Evolutionary conservation across 306 rosid species (phyloP).

Genomic region (Trifolium dubium): DNA sequence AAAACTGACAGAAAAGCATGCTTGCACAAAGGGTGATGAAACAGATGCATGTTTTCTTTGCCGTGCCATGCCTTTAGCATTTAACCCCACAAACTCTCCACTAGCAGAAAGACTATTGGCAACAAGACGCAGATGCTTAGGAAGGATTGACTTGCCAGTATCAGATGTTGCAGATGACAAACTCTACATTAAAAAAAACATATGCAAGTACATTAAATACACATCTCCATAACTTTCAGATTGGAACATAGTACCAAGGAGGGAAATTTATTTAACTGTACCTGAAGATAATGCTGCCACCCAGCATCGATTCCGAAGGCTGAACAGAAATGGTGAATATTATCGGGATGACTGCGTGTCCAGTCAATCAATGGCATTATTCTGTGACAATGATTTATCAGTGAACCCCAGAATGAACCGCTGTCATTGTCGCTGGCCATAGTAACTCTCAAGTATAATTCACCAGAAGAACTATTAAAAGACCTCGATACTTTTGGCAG

Average conservation of each 20-base stretch:
- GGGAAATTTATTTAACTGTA: conserved; percentile 30
- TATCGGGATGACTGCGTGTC: conserved; percentile 95
- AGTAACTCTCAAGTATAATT: conserved; percentile 78
- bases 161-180: conserved; percentile 74
- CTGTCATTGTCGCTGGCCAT: conserved; percentile 53
- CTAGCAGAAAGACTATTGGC: conserved; percentile 76
- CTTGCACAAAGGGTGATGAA: conserved; percentile 87
- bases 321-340: conserved; percentile 62
- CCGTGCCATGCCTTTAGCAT: conserved; percentile 71
- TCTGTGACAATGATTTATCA: conserved; percentile 62
- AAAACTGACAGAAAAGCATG: conserved; percentile 90
- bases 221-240: conserved; percentile 25
- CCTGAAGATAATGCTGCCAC: conserved; percentile 73
- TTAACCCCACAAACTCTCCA: conserved; percentile 89
- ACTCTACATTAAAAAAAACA: conserved; percentile 60
- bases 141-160: conserved; percentile 79
- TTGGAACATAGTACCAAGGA: conserved; percentile 16
- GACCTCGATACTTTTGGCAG: conserved; percentile 55
- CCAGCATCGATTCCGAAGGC: conserved; percentile 86
- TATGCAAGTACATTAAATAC: conserved; percentile 34
- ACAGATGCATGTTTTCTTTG: conserved; percentile 72
- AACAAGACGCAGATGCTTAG: conserved; percentile 74
- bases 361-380: conserved; percentile 85
- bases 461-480: conserved; percentile 57
- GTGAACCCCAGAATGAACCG: conserved; percentile 67